Conservation (phyloP, 441 rosid genomes). For the Erysimum cheiri region DNA sequence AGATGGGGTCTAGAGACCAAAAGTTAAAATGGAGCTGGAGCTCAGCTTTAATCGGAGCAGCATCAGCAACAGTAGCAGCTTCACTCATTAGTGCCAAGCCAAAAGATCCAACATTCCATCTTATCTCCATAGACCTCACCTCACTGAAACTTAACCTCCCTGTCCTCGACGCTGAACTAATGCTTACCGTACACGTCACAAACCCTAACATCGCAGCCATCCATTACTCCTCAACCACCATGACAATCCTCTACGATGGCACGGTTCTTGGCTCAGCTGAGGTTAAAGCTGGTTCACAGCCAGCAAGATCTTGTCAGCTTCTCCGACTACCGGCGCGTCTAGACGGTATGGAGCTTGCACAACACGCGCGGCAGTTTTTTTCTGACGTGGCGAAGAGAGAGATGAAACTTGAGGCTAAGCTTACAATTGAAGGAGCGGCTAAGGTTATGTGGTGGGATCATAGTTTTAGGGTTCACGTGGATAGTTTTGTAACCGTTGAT, state of each 20-base stretch:
- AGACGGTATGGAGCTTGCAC: conserved; percentile 76
- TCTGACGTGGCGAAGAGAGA: conserved; percentile 74
- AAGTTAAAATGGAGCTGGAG: conserved; percentile 76
- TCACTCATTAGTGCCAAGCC: conserved; percentile 64
- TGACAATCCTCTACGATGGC: conserved; percentile 89
- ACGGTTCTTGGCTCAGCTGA: conserved; percentile 72
- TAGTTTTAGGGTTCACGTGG: conserved; percentile 77
- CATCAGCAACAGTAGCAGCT: conserved; percentile 55
- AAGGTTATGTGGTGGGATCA: conserved; percentile 84
- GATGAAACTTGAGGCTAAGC: conserved; percentile 74
- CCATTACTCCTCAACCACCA: conserved; percentile 68
- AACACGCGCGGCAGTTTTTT: conserved; percentile 67
- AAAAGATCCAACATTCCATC: conserved; percentile 78
- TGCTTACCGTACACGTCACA: conserved; percentile 83
- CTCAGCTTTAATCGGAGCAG: conserved; percentile 73
- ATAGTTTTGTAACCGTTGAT: conserved; percentile 77
- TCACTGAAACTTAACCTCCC: conserved; percentile 82
- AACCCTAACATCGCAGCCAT: conserved; percentile 76
- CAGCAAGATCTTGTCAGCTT: conserved; percentile 65
- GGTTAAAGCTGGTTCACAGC: conserved; percentile 78
- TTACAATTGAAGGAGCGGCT: conserved; percentile 70
- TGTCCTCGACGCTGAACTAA: conserved; percentile 68
- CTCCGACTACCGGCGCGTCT: conserved; percentile 72
- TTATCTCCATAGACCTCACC: conserved; percentile 75
- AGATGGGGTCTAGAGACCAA: conserved; percentile 46